Base-by-base conservation (phyloP, 192 early-diverging fungal genomes). In the Gigaspora rosea region DNA sequence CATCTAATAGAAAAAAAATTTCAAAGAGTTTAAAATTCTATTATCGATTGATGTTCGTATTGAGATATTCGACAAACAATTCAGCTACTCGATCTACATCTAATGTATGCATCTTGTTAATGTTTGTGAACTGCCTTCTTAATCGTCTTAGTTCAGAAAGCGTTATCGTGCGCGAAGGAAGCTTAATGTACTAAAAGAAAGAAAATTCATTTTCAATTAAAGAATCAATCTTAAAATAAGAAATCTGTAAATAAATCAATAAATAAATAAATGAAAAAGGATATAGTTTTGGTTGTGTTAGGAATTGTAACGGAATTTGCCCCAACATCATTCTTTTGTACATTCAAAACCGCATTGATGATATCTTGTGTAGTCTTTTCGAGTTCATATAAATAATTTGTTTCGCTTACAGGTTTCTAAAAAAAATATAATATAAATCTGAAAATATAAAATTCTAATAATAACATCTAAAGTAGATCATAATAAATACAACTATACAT, bases 11-110 rank as follows among this genome's bases (percentile, higher is more conserved):
- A 27, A 27, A 41, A 41, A 41, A 41, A 3, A 41, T 41, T 41
- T 35, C 32, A 5, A 13, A 27, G 1, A 27, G 27, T 27, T 27
- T 27, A 27, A 27, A 27, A 27, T 27, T 27, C 27, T 27, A 27
- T 47, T 85, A 80, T 5, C 20, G 52, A 41, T 82, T 82, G 33
- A 97, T 76, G 80, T 94, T 98, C 32, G 92, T 93, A 77, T 95
- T 98, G 67, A 99, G 79, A 80, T 96, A 98, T 52, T 96, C 92
- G 27, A 93, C 94, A 93, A 99, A 98, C 33, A 89, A 84, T 49
- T 94, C 90, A 0, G 90, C 90, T 58, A 97, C 90, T 50, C 87
- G 85, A 48, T 84, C 88, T 66, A 94, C 85, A 78, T 92, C 88
- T 57, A 92, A 78, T 20, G 94, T 94, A 71, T 92, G 93, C 80